These are phyloP conservation scores for Orobanche coerulescens DNA, from an alignment of 257 asterid genomes.

Conservation along the genomic window DNA sequence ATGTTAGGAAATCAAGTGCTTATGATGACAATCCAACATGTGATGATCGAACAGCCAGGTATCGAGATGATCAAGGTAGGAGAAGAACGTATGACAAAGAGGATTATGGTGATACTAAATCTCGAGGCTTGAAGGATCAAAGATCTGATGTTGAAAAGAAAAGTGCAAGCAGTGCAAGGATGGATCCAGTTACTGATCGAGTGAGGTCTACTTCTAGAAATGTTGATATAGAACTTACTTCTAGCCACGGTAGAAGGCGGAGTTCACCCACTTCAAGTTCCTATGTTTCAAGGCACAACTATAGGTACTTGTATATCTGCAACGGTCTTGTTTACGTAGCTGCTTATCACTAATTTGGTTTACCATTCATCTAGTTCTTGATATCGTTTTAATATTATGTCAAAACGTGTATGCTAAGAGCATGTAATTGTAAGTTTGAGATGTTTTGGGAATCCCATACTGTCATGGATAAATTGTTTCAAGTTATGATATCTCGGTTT, in stretches of 20 bases:
- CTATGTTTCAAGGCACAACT: slow-evolving; percentile 57
- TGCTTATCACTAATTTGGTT: slow-evolving; percentile 6
- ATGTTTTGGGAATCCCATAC: not conserved
- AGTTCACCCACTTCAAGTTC: slow-evolving; percentile 72
- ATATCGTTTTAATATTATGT: not conserved
- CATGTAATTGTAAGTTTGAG: slow-evolving; percentile 4
- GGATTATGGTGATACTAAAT: slow-evolving; percentile 58
- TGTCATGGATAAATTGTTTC: not conserved
- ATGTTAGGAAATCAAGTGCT: slow-evolving; percentile 49
- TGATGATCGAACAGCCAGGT: slow-evolving; percentile 57
- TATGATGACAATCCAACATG: slow-evolving; percentile 56
- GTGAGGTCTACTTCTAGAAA: slow-evolving; percentile 62
- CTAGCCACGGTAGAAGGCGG: slow-evolving; percentile 55
- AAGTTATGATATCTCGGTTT: not conserved
- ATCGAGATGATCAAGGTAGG: slow-evolving; percentile 66
- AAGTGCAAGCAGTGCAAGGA: slow-evolving; percentile 39
- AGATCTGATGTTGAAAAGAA: slow-evolving; percentile 59
- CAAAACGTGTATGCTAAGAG: not conserved
- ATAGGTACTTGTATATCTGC: slow-evolving; percentile 41
- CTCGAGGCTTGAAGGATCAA: slow-evolving; percentile 59
- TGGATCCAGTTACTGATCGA: slow-evolving; percentile 48
- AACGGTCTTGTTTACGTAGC: not conserved
- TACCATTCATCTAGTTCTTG: not conserved
- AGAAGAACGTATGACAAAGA: slow-evolving; percentile 63
- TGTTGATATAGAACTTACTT: slow-evolving; percentile 49